Evolutionary conservation across 306 rosid species (phyloP).

Genomic region (Gleditsia sinensis): DNA sequence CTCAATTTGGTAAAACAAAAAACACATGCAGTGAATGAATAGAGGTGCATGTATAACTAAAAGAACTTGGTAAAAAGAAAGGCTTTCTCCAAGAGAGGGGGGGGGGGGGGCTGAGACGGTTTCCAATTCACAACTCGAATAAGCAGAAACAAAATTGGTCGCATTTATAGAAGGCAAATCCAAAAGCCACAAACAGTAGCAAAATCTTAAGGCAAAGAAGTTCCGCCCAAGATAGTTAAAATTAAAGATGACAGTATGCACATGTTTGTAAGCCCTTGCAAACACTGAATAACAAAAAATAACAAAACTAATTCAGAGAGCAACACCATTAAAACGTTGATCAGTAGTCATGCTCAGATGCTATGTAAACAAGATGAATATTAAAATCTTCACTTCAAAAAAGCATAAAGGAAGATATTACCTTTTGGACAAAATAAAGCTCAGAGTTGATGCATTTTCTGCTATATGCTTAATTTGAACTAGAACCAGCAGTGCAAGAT

Average conservation of each 20-base stretch:
- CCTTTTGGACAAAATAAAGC: constrained; percentile 47
- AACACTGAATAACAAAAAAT: neutral
- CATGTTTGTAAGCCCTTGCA: neutral
- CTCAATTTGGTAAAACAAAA: neutral
- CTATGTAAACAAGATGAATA: neutral
- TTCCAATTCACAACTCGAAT: no score
- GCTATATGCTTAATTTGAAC: constrained; percentile 61
- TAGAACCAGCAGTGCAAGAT: constrained; percentile 70
- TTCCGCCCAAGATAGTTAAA: neutral
- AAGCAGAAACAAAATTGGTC: no score
- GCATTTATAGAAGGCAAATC: no score
- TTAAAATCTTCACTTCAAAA: neutral
- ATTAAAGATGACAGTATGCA: neutral
- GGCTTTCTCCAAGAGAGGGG: no score
- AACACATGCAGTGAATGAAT: no score
- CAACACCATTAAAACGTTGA: neutral
- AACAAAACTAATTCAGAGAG: neutral
- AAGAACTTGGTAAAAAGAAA: no score
- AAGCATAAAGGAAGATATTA: constrained; percentile 29
- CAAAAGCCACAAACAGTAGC: neutral
- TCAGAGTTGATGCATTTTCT: constrained; percentile 39
- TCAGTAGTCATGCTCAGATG: neutral
- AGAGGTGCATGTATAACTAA: no score
- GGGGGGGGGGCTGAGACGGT: no score
- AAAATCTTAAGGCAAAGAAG: no score